Evolutionary conservation across 768 basidiomycete genomes (phyloP).

Genomic region (Termitomyces sp.): DNA sequence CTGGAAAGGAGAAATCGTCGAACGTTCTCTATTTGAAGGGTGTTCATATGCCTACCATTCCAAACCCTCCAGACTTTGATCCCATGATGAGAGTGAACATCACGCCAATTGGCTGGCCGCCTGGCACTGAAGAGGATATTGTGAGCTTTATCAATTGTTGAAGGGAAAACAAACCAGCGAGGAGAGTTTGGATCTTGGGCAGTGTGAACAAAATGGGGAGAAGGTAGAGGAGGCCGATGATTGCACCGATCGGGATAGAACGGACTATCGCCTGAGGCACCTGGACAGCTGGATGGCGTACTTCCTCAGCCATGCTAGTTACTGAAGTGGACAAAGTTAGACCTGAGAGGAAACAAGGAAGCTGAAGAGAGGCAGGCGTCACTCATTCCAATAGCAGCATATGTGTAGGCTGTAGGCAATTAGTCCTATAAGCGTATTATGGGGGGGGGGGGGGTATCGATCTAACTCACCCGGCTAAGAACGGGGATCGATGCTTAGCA

Average conservation of each 20-base stretch:
- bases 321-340: slow-evolving; percentile 25
- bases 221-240: slow-evolving; percentile 48
- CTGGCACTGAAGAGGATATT: slow-evolving; percentile 31
- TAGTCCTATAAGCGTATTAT: background rate
- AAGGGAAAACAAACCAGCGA: slow-evolving; percentile 32
- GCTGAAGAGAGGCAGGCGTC: background rate
- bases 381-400: slow-evolving; percentile 61
- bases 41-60: slow-evolving; percentile 34
- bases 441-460: too few relatives aligned
- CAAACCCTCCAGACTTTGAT: slow-evolving; percentile 55
- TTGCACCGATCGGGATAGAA: slow-evolving; percentile 46
- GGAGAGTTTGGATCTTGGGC: slow-evolving; percentile 47
- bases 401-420: slow-evolving; percentile 38
- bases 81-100: slow-evolving; percentile 62
- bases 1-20: slow-evolving; percentile 9
- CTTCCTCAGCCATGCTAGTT: slow-evolving; percentile 65
- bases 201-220: slow-evolving; percentile 63
- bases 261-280: slow-evolving; percentile 51
- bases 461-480: slow-evolving; percentile 25
- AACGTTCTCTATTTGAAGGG: too few relatives aligned
- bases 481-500: background rate
- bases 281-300: slow-evolving; percentile 47
- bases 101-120: slow-evolving; percentile 59
- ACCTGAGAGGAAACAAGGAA: background rate
- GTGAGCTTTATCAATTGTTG: background rate